Base-by-base conservation (phyloP, 2,329 filamentous ascomycete species). In the Cucurbitaria berberidis region DNA sequence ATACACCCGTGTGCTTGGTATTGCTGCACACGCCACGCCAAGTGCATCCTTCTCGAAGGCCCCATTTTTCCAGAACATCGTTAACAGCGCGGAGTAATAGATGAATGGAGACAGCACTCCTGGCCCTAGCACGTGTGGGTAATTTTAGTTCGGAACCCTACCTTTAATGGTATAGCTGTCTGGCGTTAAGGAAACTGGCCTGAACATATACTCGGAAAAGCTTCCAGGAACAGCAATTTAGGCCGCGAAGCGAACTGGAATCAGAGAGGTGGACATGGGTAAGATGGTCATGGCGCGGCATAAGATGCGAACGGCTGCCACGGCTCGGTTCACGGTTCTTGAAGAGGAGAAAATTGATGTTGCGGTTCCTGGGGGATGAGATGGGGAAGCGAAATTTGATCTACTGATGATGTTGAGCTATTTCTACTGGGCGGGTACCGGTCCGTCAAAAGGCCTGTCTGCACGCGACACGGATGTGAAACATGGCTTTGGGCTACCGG, bases 301-400 rank as follows among this genome's bases (percentile, higher is more conserved):
- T 29, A 16, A n/a, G 15, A 9, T 42, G 40, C 24, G n/a, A 24
- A 19, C 24, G 40, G 40, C 10, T 42, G 24, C 24, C 29, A 42
- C 40, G 40, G 40, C 40, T 42, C 40, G 40, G 40, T 13, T 42
- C 40, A 42, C 30, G 30, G 13, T 34, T 34, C 30, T 34, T 34
- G 13, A 34, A 34, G 30, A 34, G 30, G 30, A 34, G 4, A 34
- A 39, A 39, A 39, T 39, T n/a, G 35, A 8, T 39, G 21, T 36
- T 36, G 29, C 9, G 29, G 15, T 30, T 30, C 11, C 34, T 19
- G 34, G 19, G 19, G 5, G 34, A 9, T 39, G 18, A 21, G 35
- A 39, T 19, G 35, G 18, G 30, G 13, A 15, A 34, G 30, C 30
- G 13, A 16, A n/a, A n/a, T 8, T 34, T 2, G 15, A 34, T 13